Evolutionary conservation across 2,329 filamentous ascomycete species (phyloP), one percentile per base, ranked within the genome.

Genomic region (Bipolaris sorokiniana): DNA sequence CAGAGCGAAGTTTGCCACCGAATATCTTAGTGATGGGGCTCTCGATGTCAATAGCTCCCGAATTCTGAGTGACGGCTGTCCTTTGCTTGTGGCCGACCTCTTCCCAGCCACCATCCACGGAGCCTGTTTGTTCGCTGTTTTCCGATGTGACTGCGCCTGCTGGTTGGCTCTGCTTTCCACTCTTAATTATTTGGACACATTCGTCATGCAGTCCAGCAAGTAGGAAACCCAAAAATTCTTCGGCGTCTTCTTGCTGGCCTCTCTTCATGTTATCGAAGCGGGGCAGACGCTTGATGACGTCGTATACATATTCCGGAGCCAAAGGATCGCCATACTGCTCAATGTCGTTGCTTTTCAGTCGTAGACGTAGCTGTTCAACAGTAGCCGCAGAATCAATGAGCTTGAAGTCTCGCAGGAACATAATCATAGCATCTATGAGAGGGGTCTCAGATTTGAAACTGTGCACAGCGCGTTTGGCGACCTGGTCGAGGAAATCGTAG

Each of bases 371-470:
- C 74, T 91, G 86, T 26, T 96, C 91, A 37, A 86, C 82, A 3
- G 90, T 89, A 2, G 83, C 79, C 5, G 90, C 90, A n/a, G 90
- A 89, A 71, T 91, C 90, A 65, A 97, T 90, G 26, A 92, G 83
- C 60, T 89, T 89, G 78, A 95, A 98, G 76, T 98, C 95, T 64
- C 88, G 88, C 86, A 97, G 90, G 74, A 98, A 97, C 87, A 96
- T 90, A 69, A 98, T 95, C 88, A 98, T 92, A 20, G 94, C 91
- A 80, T 99, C 95, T 66, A 99, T 85, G 66, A 99, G 81, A 62
- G 95, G 95, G 16, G 93, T 96, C 69, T 97, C 90, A 76, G 91
- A 96, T 78, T 97, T 97, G 82, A 99, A 96, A 73, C 90, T 96
- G 78, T 97, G 88, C 28, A 87, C 87, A 51, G 91, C 91, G 69